Evolutionary conservation across 2,329 filamentous ascomycete species (phyloP).

Genomic region (Claviceps africana): DNA sequence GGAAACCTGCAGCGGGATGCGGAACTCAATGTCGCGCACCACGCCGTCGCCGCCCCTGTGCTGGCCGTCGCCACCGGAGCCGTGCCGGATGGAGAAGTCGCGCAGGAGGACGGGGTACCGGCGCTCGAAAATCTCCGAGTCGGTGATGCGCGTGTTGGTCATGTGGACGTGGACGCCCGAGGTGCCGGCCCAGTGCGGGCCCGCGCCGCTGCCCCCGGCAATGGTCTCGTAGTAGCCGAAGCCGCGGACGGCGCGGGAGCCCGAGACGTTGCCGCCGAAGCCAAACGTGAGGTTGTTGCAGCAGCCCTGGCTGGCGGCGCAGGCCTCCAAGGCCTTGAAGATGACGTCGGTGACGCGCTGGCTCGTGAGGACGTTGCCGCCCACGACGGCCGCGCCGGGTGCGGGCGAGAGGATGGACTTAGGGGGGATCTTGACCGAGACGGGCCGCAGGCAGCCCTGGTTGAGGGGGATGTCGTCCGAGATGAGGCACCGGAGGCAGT

Average conservation of each 20-base stretch:
- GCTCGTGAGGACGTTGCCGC: constrained; percentile 54
- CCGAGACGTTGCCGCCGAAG: constrained; percentile 38
- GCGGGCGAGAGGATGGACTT: constrained; percentile 63
- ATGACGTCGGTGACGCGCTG: constrained; percentile 32
- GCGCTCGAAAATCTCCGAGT: constrained; percentile 30
- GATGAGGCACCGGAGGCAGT: constrained; percentile 68
- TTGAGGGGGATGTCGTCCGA: constrained; percentile 72
- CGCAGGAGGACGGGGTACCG: constrained; percentile 58
- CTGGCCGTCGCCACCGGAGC: constrained; percentile 50
- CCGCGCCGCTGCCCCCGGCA: constrained; percentile 52
- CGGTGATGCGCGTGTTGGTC: constrained; percentile 69
- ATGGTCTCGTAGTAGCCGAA: constrained; percentile 49
- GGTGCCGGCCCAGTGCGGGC: constrained; percentile 34
- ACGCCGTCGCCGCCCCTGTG: constrained; percentile 61
- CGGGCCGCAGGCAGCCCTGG: constrained; percentile 66
- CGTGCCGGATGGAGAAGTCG: constrained; percentile 52
- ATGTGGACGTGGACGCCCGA: constrained; percentile 36
- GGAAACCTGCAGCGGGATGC: constrained; percentile 60
- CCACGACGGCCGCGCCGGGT: constrained; percentile 65
- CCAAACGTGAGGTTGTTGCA: constrained; percentile 79
- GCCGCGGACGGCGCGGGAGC: constrained; percentile 23
- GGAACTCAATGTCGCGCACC: constrained; percentile 64
- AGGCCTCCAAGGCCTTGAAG: constrained; percentile 61
- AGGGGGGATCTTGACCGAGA: constrained; percentile 58
- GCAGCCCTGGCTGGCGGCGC: constrained; percentile 65